Evolutionary conservation across 202 grass and related monocot genomes (phyloP).

Genomic region (Tripidium arundinaceum): DNA sequence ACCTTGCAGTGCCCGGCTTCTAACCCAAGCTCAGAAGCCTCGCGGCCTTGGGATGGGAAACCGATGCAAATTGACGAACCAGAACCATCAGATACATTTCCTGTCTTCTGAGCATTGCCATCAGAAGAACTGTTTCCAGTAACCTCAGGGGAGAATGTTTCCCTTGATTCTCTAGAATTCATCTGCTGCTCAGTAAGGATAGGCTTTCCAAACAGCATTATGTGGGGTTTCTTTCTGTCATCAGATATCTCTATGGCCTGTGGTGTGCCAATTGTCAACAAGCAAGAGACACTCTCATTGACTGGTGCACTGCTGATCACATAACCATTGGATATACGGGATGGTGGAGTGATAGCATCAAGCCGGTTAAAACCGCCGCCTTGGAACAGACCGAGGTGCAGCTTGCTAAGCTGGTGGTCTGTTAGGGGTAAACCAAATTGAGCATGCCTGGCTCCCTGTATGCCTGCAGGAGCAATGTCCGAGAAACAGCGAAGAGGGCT

Average conservation of each 20-base stretch:
- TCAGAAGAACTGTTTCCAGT: conserved; percentile 44
- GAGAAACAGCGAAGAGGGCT: conserved; percentile 53
- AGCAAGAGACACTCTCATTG: conserved; percentile 52
- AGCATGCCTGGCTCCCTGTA: conserved; percentile 99
- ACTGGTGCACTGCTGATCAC: conserved; percentile 35
- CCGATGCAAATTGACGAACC: conserved; percentile 59
- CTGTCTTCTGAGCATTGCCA: conserved; percentile 36
- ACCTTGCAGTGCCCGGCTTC: conserved; percentile 67
- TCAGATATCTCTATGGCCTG: conserved; percentile 44
- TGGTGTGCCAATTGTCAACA: conserved; percentile 54
- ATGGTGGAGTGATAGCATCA: conserved; percentile 36
- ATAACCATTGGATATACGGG: conserved; percentile 42
- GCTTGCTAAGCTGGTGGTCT: conserved; percentile 55
- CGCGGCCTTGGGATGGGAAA: conserved; percentile 37
- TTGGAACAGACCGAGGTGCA: conserved; percentile 53
- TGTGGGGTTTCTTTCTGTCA: conserved; percentile 47
- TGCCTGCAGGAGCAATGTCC: conserved; percentile 79
- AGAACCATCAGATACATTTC: conserved; percentile 46
- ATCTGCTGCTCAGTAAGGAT: conserved; percentile 71
- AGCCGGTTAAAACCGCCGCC: conserved; percentile 48
- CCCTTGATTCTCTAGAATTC: conserved; percentile 39
- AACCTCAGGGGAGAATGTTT: conserved; percentile 37
- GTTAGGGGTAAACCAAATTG: conserved; percentile 77
- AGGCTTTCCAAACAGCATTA: conserved; percentile 72
- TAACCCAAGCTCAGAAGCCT: conserved; percentile 46